These are phyloP conservation scores for Halophytophthora batemanensis DNA, from an alignment of 352 stramenopile species.

Conservation along the genomic window DNA sequence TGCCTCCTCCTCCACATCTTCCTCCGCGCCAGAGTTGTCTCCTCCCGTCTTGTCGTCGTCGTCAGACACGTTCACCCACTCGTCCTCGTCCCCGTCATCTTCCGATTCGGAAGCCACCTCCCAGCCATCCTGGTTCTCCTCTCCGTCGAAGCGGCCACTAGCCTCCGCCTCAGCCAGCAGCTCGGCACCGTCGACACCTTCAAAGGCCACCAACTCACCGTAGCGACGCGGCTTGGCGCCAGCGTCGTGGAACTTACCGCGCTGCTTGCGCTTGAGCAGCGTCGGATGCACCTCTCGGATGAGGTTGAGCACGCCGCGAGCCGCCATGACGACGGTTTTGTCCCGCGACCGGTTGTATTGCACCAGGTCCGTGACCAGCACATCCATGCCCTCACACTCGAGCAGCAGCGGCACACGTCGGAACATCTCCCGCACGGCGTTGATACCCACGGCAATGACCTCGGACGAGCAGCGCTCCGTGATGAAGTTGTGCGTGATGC, in stretches of 20 bases:
- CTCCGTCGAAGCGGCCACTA: conserved; percentile 67
- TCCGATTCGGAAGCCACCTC: conserved; percentile 71
- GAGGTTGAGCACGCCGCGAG: conserved; percentile 95
- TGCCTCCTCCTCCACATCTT: conserved; percentile 36
- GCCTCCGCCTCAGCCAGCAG: conserved; percentile 87
- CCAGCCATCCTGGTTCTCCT: conserved; percentile 84
- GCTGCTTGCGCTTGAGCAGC: conserved; percentile 96
- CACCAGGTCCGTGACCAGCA: conserved; percentile 90
- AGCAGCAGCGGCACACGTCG: conserved; percentile 92
- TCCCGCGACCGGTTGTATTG: conserved; percentile 96
- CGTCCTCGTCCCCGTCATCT: conserved; percentile 57
- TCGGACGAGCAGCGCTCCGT: conserved; percentile 94
- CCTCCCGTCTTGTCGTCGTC: conserved; percentile 49
- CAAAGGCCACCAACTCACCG: conserved; percentile 87
- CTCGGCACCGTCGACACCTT: conserved; percentile 95
- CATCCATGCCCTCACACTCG: conserved; percentile 90
- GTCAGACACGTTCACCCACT: conserved; percentile 75
- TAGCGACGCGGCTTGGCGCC: conserved; percentile 86
- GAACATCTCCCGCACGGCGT: conserved; percentile 95
- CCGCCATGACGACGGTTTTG: conserved; percentile 96
- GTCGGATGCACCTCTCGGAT: conserved; percentile 94
- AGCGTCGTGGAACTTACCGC: conserved; percentile 90
- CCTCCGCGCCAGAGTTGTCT: conserved; percentile 50
- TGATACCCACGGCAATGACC: conserved; percentile 98
- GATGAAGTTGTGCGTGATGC: conserved; percentile 98